These are phyloP conservation scores for Rhytidhysteron rufulum DNA, from an alignment of 2,329 filamentous ascomycete species.

Conservation along the genomic window DNA sequence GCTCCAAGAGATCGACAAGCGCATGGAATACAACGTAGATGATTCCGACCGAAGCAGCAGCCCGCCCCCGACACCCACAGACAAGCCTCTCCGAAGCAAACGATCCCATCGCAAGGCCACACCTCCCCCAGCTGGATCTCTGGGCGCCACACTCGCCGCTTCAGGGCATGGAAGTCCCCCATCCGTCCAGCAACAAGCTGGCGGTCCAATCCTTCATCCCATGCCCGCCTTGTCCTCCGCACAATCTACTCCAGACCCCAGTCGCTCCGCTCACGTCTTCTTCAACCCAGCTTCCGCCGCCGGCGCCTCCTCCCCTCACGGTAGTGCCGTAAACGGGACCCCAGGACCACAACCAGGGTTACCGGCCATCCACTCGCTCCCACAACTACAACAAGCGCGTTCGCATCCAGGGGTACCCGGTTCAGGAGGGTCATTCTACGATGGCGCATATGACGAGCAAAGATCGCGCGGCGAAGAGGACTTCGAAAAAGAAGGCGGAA, in stretches of 20 bases:
- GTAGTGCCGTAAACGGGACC: conserved; percentile 29
- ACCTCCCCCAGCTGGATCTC: conserved; percentile 19
- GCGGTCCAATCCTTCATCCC: conserved; percentile 12
- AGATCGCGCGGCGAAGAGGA: conserved; percentile 19
- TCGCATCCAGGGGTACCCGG: conserved; percentile 8
- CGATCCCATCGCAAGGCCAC: conserved; percentile 57
- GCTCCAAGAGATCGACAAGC: conserved; percentile 46
- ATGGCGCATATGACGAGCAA: conserved; percentile 30
- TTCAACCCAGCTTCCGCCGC: conserved; percentile 22
- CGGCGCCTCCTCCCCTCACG: conserved; percentile 21
- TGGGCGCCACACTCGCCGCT: conserved; percentile 11
- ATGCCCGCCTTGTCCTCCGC: conserved; percentile 32
- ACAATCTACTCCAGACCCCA: conserved; percentile 37
- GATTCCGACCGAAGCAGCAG: conserved; percentile 75
- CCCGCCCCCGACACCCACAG: conserved; percentile 75
- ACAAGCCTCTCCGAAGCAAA: conserved; percentile 73
- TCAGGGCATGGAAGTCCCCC: conserved; percentile 12
- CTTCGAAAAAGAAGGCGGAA: conserved; percentile 3
- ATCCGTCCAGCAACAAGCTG: conserved; percentile 13
- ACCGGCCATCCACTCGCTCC: conserved; percentile 21
- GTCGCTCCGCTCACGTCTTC: conserved; percentile 24
- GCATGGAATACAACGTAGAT: conserved; percentile 46
- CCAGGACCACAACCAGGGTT: conserved; percentile 12
- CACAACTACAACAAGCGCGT: conserved; percentile 21
- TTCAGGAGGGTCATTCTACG: conserved; percentile 25